Evolutionary conservation across 106 monocot species (phyloP).

Genomic region (Dactylorhiza incarnata): DNA sequence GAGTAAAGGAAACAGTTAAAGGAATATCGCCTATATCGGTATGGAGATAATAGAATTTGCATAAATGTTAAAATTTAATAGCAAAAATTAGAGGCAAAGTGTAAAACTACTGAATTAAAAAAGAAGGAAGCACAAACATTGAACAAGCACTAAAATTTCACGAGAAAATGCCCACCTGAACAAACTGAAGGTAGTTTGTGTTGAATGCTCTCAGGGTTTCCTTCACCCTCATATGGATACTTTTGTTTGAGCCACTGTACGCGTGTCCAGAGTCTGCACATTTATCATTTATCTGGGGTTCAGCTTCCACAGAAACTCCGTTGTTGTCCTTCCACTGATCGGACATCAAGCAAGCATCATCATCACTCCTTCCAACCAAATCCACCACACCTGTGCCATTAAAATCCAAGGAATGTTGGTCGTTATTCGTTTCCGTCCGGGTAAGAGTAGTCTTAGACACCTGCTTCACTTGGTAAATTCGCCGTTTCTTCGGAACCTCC

Average conservation of each 20-base stretch:
- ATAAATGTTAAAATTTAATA: background rate
- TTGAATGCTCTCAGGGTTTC: conserved; percentile 41
- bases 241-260: conserved; percentile 15
- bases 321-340: background rate
- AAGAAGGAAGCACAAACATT: too few species aligned
- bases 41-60: background rate
- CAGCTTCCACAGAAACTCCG: background rate
- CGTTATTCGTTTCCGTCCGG: background rate
- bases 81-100: background rate
- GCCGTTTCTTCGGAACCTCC: conserved; percentile 7
- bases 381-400: background rate
- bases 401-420: background rate
- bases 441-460: background rate
- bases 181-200: conserved; percentile 35
- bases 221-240: conserved; percentile 28
- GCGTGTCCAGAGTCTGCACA: background rate
- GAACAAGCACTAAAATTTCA: background rate
- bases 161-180: conserved; percentile 27
- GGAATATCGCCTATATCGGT: background rate
- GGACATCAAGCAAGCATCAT: background rate
- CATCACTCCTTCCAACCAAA: background rate
- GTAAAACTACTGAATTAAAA: background rate
- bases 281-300: background rate
- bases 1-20: background rate
- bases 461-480: background rate